Conservation (phyloP, 129 eudicot species). For the Flaveria bidentis region DNA sequence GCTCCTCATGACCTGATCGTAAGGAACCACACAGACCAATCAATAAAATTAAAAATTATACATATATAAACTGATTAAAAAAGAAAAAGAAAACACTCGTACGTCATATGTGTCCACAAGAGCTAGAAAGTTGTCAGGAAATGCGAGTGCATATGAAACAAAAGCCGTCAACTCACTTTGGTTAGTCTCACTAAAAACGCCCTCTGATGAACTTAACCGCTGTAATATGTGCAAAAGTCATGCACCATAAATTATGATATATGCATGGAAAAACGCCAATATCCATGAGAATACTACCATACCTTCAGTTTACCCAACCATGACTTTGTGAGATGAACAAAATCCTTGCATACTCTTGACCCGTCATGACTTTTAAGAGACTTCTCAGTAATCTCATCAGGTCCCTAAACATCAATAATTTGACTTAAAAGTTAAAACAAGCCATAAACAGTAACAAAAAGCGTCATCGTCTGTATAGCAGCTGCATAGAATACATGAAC, state of each 20-base stretch:
- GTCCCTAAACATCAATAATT: slow-evolving; percentile 58
- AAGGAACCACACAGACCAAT: slow-evolving; percentile 13
- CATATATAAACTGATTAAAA: neutral
- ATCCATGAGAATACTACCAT: slow-evolving; percentile 18
- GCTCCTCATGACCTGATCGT: slow-evolving; percentile 84
- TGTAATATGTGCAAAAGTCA: slow-evolving; percentile 27
- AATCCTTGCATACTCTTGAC: slow-evolving; percentile 71
- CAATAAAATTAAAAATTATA: neutral
- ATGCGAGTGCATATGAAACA: slow-evolving; percentile 90
- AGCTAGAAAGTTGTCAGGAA: slow-evolving; percentile 83
- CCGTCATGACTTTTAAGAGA: slow-evolving; percentile 69
- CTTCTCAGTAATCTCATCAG: slow-evolving; percentile 84
- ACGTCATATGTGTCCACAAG: slow-evolving; percentile 98
- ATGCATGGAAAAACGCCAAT: neutral
- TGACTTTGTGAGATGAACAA: slow-evolving; percentile 70
- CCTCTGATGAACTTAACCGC: slow-evolving; percentile 58
- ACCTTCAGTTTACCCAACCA: slow-evolving; percentile 95
- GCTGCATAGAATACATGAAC: neutral
- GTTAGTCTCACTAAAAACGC: slow-evolving; percentile 84
- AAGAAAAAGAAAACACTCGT: slow-evolving; percentile 25
- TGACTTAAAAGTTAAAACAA: slow-evolving; percentile 7
- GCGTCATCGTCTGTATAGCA: neutral
- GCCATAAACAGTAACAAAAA: neutral
- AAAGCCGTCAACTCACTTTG: slow-evolving; percentile 97
- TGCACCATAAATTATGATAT: neutral